Evolutionary conservation across 805 yeast species (phyloP).

Genomic region (Lipomyces spencermartinsiae): DNA sequence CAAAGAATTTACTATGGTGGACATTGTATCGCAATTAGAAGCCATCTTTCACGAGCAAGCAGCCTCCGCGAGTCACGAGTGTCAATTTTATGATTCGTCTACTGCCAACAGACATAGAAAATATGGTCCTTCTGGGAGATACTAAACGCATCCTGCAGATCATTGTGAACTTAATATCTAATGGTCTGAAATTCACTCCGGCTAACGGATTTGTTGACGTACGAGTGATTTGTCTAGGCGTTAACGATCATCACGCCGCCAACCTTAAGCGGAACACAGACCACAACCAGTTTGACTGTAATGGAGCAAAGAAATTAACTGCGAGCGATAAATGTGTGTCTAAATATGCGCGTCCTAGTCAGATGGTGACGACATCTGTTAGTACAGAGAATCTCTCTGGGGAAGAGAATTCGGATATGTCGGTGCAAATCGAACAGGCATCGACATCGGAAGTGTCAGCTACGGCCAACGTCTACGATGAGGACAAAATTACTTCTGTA

Average conservation of each 20-base stretch:
- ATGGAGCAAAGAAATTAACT: neutral
- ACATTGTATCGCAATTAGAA: conserved; percentile 81
- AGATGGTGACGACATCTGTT: too few species aligned
- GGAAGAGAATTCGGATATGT: too few species aligned
- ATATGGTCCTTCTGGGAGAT: conserved; percentile 83
- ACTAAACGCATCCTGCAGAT: conserved; percentile 89
- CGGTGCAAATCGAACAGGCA: too few species aligned
- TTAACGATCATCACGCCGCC: conserved; percentile 49
- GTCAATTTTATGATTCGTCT: conserved; percentile 68
- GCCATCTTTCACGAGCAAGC: conserved; percentile 86
- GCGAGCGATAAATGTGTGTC: neutral
- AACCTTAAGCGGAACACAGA: neutral
- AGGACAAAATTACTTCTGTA: too few species aligned
- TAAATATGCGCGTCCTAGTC: too few species aligned
- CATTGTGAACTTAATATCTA: conserved; percentile 88
- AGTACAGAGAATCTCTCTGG: too few species aligned
- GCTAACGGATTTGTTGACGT: conserved; percentile 51
- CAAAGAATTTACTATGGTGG: conserved; percentile 77
- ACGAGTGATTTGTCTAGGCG: conserved; percentile 54
- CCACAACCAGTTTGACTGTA: neutral
- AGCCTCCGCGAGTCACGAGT: conserved; percentile 71
- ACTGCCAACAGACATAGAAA: conserved; percentile 55
- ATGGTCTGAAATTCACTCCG: conserved; percentile 90
- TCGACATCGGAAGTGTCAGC: neutral
- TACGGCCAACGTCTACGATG: too few species aligned